Percentiles rank a stretch among this genome's conserved stretches.
phyloP scores from a whole-genome alignment of 208 protist genomes.

The Crithidia fasciculata region DNA sequence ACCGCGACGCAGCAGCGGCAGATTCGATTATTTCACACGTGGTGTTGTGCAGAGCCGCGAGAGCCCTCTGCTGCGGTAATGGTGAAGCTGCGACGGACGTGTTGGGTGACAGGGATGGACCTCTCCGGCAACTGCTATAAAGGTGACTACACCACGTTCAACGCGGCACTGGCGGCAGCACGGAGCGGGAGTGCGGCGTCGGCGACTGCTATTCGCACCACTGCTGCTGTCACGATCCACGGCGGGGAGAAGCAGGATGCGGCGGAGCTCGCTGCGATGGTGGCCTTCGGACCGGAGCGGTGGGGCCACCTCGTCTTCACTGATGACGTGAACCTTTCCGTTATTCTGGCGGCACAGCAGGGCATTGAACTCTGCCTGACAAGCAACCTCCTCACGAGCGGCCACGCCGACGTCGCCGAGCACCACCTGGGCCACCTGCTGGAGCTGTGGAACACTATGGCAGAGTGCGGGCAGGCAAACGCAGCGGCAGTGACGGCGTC shows the following conservation, averaged over 20 bases:
- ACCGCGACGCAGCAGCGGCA: constrained; percentile 50
- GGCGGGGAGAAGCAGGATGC: constrained; percentile 80
- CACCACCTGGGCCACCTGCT: constrained; percentile 64
- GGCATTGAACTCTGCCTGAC: constrained; percentile 88
- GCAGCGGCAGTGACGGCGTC: background rate
- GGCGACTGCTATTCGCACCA: background rate
- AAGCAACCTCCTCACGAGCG: constrained; percentile 80
- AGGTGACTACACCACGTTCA: constrained; percentile 59
- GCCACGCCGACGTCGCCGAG: constrained; percentile 49
- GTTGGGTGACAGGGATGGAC: constrained; percentile 86
- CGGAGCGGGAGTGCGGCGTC: constrained; percentile 11
- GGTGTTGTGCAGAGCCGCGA: constrained; percentile 15
- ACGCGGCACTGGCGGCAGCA: constrained; percentile 40
- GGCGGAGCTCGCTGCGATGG: constrained; percentile 69
- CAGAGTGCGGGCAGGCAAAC: background rate
- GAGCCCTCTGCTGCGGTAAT: background rate
- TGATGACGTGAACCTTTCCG: constrained; percentile 30
- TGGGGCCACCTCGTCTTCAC: constrained; percentile 89
- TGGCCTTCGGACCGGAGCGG: constrained; percentile 62
- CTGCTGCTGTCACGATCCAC: constrained; percentile 75
- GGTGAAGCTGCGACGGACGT: constrained; percentile 45
- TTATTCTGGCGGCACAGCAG: constrained; percentile 49
- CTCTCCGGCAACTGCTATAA: constrained; percentile 91
- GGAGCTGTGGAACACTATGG: constrained; percentile 30
- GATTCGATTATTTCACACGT: constrained; percentile 44